A percentile compares a stretch with the other conserved stretches of the same genome.
Evolutionary conservation across 2,329 filamentous ascomycete species (phyloP).

Genomic region (Stagonosporopsis cucurbitacearum): DNA sequence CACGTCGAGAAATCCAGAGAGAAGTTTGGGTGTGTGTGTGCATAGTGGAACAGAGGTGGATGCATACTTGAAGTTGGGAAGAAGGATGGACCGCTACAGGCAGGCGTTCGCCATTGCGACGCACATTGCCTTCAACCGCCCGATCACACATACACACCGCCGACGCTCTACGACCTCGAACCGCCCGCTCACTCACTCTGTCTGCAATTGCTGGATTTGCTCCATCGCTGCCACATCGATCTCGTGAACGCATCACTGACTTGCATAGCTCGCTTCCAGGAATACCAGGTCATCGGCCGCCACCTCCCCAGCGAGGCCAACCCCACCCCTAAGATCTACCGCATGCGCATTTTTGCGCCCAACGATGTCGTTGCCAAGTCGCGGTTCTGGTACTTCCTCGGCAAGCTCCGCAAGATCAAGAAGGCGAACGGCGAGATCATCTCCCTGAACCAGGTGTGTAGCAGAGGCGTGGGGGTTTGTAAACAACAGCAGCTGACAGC

Average conservation of each 20-base stretch:
- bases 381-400: conserved; percentile 99
- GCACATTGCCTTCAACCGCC: not conserved
- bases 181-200: not conserved
- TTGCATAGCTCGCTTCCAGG: conserved; percentile 90
- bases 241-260: conserved; percentile 34
- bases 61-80: not conserved
- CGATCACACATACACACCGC: not conserved
- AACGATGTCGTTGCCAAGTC: conserved; percentile 99
- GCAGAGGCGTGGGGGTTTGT: not conserved
- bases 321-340: conserved; percentile 97
- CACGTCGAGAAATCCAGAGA: not conserved
- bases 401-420: conserved; percentile 99
- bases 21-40: not conserved
- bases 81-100: not conserved
- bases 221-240: not conserved
- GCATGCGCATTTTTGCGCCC: conserved; percentile 99
- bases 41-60: not conserved
- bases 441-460: conserved; percentile 88
- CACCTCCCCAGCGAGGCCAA: conserved; percentile 97
- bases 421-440: conserved; percentile 99
- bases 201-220: conserved; percentile 42
- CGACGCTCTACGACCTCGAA: not conserved
- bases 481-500: conserved; percentile 22
- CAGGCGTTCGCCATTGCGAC: not conserved
- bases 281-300: conserved; percentile 99